Evolutionary conservation across 2,329 filamentous ascomycete species (phyloP), one percentile per base, ranked within the genome.

Genomic region (Alternaria triticimaculans): DNA sequence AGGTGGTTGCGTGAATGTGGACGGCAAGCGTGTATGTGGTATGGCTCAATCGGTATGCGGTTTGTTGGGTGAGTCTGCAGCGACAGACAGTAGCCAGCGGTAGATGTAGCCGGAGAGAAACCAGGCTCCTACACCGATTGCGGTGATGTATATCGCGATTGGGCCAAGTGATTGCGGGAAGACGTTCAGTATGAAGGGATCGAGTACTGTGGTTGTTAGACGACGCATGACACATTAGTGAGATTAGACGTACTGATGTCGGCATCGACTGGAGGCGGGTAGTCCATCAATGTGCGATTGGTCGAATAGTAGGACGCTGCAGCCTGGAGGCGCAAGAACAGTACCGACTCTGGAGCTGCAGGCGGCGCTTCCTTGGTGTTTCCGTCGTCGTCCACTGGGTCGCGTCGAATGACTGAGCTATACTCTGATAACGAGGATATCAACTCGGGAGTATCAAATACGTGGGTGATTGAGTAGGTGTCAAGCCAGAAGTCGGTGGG

Each of bases 241-340:
- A 20, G 45, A 48, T 20, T n/a, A 14, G 64, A 49, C 81, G 62
- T 75, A 84, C 83, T 89, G 60, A 91, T 81, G 72, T 99, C 95
- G 55, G 91, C 91, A 57, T 89, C 83, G 5, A 98, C 93, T 0
- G 89, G 87, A 3, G 90, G 90, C 14, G 92, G 91, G 65, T 85
- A 74, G 53, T 83, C 80, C 95, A 98, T 98, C 73, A 97, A 86
- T 2, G 86, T 86, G 65, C 83, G 80, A 76, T 97, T 87, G 62
- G 88, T 85, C 11, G 92, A 91, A 80, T 92, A 96, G 83, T 95
- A 99, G 73, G 96, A 93, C 50, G 96, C 94, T 20, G 90, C 88
- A 14, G 94, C 88, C 66, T 87, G 85, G 56, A 98, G 84, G 66
- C 88, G 90, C 3, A 98, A 86, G 60, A 97, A 88, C 8, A 96